Conservation (phyloP, 805 yeast genomes). For the Hanseniaspora singularis region DNA sequence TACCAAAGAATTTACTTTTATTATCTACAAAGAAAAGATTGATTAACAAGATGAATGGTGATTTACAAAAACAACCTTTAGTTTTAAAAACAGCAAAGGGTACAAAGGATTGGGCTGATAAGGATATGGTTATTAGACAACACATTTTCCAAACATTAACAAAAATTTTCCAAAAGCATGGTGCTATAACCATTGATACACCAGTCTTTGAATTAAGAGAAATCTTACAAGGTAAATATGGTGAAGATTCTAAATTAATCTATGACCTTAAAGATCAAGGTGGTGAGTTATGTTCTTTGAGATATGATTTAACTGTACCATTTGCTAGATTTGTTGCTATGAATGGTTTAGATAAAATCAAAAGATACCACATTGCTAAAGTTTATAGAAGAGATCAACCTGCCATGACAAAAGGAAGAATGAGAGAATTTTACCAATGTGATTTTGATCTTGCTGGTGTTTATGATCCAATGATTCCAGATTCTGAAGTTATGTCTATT, state of each 20-base stretch:
- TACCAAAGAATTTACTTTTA: too few species aligned
- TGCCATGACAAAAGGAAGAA: constrained; percentile 98
- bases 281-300: constrained; percentile 87
- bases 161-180: constrained; percentile 78
- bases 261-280: constrained; percentile 97
- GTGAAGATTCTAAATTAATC: constrained; percentile 94
- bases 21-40: too few species aligned
- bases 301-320: constrained; percentile 96
- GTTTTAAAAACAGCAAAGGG: constrained; percentile 93
- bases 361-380: constrained; percentile 93
- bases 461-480: constrained; percentile 92
- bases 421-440: constrained; percentile 99
- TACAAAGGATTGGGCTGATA: constrained; percentile 96
- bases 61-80: constrained; percentile 44
- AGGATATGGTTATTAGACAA: constrained; percentile 90
- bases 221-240: constrained; percentile 91
- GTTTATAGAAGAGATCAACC: constrained; percentile 99
- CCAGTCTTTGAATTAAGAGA: constrained; percentile 96
- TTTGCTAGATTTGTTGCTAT: constrained; percentile 95
- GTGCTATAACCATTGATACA: constrained; percentile 96
- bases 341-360: constrained; percentile 80
- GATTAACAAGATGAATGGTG: neutral
- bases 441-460: constrained; percentile 94
- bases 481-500: constrained; percentile 74
- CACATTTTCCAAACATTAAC: constrained; percentile 69